Conservation (phyloP, 2,329 filamentous ascomycete genomes). For the Arthrinium phaeospermum region DNA sequence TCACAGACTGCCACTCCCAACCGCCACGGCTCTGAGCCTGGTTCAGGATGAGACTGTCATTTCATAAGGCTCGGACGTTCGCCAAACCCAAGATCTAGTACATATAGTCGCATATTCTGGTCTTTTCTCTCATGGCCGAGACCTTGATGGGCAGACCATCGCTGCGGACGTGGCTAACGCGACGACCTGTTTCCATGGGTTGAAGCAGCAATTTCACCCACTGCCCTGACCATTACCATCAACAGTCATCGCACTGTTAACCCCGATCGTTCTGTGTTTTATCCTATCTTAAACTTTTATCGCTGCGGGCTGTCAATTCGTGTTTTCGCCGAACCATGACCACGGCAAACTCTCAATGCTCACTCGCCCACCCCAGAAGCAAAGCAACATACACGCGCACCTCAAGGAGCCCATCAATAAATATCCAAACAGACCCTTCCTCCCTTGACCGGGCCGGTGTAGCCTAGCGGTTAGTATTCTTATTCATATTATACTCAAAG, state of each 20-base stretch:
- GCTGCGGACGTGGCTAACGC: background rate
- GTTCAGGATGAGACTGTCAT: background rate
- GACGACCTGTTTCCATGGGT: background rate
- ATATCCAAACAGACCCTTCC: background rate
- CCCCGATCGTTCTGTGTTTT: background rate
- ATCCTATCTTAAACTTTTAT: background rate
- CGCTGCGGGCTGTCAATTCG: background rate
- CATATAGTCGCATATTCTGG: background rate
- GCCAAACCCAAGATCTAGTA: background rate
- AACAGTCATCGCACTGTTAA: background rate
- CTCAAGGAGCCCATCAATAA: background rate
- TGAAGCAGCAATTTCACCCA: background rate
- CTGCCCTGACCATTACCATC: background rate
- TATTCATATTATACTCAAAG: background rate
- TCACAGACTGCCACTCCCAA: background rate
- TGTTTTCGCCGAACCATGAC: background rate
- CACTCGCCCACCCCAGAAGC: background rate
- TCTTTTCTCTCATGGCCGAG: background rate
- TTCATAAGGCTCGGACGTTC: background rate
- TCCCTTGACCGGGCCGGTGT: background rate
- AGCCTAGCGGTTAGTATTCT: constrained; percentile 5
- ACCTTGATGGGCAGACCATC: background rate
- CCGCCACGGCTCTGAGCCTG: background rate
- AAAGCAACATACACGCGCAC: background rate
- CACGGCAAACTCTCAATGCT: background rate